Evolutionary conservation across 169 alveolate species (phyloP).

Genomic region (Ichthyophthirius multifiliis): DNA sequence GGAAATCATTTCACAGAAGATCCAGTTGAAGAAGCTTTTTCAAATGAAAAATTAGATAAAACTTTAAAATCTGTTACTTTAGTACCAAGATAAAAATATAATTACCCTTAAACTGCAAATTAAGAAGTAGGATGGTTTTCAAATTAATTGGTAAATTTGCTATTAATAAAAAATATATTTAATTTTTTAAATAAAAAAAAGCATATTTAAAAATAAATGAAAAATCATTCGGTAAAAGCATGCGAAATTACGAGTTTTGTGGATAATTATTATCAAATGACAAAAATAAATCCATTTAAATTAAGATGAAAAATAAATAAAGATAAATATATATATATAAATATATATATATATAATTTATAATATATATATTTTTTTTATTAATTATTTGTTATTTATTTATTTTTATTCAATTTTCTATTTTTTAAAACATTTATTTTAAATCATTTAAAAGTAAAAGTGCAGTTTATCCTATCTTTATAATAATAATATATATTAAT

Average conservation of each 20-base stretch:
- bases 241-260: conserved; percentile 41
- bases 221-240: conserved; percentile 5
- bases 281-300: conserved; percentile 33
- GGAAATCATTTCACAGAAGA: conserved; percentile 45
- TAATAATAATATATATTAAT: not conserved
- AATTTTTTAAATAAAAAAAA: not conserved
- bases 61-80: conserved; percentile 20
- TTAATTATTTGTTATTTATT: too few relatives aligned
- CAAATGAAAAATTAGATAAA: conserved; percentile 43
- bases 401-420: too few relatives aligned
- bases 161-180: not conserved
- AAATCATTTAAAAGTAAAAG: not conserved
- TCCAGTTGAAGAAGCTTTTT: conserved; percentile 46
- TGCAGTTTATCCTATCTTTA: not conserved
- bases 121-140: conserved; percentile 44
- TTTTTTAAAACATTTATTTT: not conserved
- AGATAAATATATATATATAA: too few relatives aligned
- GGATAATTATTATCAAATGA: conserved; percentile 40
- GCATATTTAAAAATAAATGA: conserved; percentile 24
- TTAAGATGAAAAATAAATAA: conserved; percentile 25
- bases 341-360: too few relatives aligned
- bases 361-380: too few relatives aligned
- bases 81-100: conserved; percentile 41
- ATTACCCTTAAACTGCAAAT: conserved; percentile 21
- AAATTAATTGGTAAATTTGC: conserved; percentile 18